Percentiles rank a stretch among this genome's conserved stretches.
These are phyloP conservation scores for Globisporangium barbulae DNA, from an alignment of 352 stramenopile species.

Conservation along the genomic window DNA sequence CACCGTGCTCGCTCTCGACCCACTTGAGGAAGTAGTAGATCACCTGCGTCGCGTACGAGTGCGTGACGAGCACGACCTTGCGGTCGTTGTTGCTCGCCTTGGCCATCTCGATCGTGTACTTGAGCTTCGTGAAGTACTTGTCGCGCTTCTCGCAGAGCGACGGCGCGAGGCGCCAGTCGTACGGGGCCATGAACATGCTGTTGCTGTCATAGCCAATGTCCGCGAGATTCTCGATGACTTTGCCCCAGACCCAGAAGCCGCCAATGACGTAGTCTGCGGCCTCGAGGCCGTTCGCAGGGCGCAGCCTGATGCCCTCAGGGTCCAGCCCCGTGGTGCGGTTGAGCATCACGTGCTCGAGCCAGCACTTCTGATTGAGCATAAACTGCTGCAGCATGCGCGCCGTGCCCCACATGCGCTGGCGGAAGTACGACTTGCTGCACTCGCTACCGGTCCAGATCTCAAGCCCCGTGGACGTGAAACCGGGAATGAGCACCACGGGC, in stretches of 20 bases:
- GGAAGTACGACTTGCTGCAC: constrained; percentile 87
- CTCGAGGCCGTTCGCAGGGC: constrained; percentile 85
- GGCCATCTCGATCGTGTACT: constrained; percentile 90
- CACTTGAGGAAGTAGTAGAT: constrained; percentile 95
- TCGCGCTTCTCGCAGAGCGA: constrained; percentile 75
- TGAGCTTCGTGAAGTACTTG: constrained; percentile 92
- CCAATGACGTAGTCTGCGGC: constrained; percentile 93
- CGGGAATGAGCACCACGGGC: constrained; percentile 90
- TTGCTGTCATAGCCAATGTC: constrained; percentile 93
- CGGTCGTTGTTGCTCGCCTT: constrained; percentile 51
- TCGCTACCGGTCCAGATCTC: constrained; percentile 93
- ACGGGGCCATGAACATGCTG: constrained; percentile 85
- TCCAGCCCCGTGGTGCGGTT: constrained; percentile 89
- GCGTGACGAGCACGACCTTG: constrained; percentile 91
- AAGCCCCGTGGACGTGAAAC: constrained; percentile 92
- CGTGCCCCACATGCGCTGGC: constrained; percentile 92
- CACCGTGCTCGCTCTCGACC: constrained; percentile 86
- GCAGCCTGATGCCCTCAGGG: constrained; percentile 74
- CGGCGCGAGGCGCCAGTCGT: constrained; percentile 85
- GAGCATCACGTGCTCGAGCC: constrained; percentile 91
- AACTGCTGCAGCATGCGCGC: constrained; percentile 87
- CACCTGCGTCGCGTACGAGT: constrained; percentile 92
- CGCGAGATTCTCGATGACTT: constrained; percentile 88
- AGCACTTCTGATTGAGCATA: constrained; percentile 90
- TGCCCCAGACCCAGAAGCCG: constrained; percentile 94